These are phyloP conservation scores for Trametes meyenii DNA, from an alignment of 768 basidiomycete species.

Conservation along the genomic window DNA sequence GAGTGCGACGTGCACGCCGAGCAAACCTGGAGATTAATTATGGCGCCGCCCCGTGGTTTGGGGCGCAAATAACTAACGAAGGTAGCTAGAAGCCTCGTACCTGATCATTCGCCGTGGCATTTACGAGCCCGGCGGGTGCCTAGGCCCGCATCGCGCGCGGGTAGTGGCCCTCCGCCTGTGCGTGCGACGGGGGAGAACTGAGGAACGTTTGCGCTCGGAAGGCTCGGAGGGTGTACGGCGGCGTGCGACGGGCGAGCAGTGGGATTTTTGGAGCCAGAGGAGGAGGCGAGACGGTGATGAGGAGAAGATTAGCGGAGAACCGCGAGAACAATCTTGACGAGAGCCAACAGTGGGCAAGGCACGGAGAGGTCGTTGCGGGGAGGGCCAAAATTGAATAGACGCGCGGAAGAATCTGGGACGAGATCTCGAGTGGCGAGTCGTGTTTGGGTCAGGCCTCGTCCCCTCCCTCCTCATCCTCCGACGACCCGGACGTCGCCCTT, in stretches of 20 bases:
- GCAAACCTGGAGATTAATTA: neutral
- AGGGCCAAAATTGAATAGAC: slow-evolving; percentile 26
- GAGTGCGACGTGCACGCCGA: neutral
- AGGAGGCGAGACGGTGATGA: neutral
- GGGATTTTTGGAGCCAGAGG: neutral
- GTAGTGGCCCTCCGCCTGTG: no score
- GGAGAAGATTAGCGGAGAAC: neutral
- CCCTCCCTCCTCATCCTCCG: neutral
- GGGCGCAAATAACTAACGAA: no score
- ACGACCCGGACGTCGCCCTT: neutral
- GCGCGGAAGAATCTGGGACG: slow-evolving; percentile 18
- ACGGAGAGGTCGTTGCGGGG: slow-evolving; percentile 1
- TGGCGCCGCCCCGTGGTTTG: no score
- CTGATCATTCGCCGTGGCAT: no score
- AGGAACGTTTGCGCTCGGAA: no score
- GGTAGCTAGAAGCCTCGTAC: no score
- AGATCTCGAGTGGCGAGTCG: slow-evolving; percentile 2
- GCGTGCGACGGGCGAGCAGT: no score
- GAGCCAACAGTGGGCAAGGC: slow-evolving; percentile 1
- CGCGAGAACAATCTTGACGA: neutral
- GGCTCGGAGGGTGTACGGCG: no score
- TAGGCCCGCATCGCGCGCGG: no score
- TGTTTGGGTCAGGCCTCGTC: neutral
- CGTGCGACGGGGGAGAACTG: no score
- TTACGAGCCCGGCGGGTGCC: no score